Percentiles rank a stretch among this genome's conserved stretches.
Conservation (phyloP, 768 basidiomycete genomes). For the Vishniacozyma victoriae region DNA sequence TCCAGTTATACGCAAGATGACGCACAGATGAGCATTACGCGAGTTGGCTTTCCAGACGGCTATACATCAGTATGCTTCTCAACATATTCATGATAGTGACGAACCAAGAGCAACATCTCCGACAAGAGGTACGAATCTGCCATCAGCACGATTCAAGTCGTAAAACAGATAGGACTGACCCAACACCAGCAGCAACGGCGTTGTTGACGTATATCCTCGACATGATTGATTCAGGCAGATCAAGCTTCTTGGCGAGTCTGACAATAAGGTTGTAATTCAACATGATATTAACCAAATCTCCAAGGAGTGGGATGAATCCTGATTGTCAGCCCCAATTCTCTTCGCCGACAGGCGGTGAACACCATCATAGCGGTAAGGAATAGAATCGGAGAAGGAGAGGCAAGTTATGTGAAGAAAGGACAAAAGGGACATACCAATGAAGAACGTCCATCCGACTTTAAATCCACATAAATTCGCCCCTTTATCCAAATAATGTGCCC, state of each 20-base stretch:
- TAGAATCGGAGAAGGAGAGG: background rate
- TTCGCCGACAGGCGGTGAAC: background rate
- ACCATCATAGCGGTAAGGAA: background rate
- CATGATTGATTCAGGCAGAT: constrained; percentile 63
- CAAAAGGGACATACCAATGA: constrained; percentile 53
- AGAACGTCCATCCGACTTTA: constrained; percentile 78
- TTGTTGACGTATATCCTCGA: constrained; percentile 70
- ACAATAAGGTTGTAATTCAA: constrained; percentile 68
- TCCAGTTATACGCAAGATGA: background rate
- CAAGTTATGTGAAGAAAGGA: background rate
- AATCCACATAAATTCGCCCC: constrained; percentile 73
- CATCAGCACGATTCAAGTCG: background rate
- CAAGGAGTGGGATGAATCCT: constrained; percentile 40
- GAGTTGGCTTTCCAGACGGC: constrained; percentile 82
- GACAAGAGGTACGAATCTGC: constrained; percentile 57
- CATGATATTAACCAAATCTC: constrained; percentile 40
- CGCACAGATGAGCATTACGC: constrained; percentile 67
- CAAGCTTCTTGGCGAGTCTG: constrained; percentile 66
- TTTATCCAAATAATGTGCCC: constrained; percentile 83
- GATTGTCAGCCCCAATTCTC: background rate
- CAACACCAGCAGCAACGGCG: constrained; percentile 60
- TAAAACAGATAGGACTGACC: constrained; percentile 42
- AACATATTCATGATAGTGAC: too few relatives aligned
- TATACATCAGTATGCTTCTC: too few relatives aligned
- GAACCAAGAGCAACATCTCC: constrained; percentile 73